A percentile compares a stretch with the other conserved stretches of the same genome.
These are phyloP conservation scores for Apiospora saccharicola DNA, from an alignment of 2,329 filamentous ascomycete species.

Conservation along the genomic window DNA sequence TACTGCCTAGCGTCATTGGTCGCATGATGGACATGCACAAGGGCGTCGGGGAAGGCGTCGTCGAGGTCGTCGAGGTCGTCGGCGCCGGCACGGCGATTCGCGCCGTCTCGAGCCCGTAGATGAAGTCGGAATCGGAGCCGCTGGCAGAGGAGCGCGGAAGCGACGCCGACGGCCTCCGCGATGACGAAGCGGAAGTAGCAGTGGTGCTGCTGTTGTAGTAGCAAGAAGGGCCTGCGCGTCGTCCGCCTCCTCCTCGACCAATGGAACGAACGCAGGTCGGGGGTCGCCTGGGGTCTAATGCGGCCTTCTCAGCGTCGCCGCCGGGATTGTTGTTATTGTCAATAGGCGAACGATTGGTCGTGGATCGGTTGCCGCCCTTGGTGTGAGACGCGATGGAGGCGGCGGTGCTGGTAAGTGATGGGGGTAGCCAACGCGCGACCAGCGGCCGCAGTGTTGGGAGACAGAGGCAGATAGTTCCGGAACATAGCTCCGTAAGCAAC, in stretches of 20 bases:
- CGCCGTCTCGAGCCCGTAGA: background rate
- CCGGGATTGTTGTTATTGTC: background rate
- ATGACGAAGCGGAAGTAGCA: background rate
- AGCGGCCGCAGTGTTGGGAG: slow-evolving; percentile 23
- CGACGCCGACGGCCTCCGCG: background rate
- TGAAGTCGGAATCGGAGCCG: background rate
- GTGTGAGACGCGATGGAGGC: background rate
- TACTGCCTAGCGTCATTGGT: background rate
- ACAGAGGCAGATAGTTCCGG: slow-evolving; percentile 19
- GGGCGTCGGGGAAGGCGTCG: background rate
- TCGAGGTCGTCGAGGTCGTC: background rate
- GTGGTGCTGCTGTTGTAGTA: slow-evolving; percentile 2
- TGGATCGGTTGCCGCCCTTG: slow-evolving; percentile 7
- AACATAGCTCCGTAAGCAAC: slow-evolving; percentile 22
- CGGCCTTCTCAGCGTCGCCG: background rate
- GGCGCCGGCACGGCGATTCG: background rate
- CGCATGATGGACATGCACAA: slow-evolving; percentile 1
- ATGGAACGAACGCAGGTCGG: background rate
- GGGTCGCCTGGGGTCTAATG: background rate
- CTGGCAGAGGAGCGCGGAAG: background rate
- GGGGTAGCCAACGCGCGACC: slow-evolving; percentile 16
- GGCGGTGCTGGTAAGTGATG: slow-evolving; percentile 7
- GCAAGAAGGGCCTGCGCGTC: background rate
- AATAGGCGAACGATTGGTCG: background rate
- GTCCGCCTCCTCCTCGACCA: too few relatives aligned